A percentile compares a stretch with the other conserved stretches of the same genome.
These are phyloP conservation scores for Hyaloscypha bicolor DNA, from an alignment of 495 filamentous ascomycete genomes.

Conservation along the genomic window DNA sequence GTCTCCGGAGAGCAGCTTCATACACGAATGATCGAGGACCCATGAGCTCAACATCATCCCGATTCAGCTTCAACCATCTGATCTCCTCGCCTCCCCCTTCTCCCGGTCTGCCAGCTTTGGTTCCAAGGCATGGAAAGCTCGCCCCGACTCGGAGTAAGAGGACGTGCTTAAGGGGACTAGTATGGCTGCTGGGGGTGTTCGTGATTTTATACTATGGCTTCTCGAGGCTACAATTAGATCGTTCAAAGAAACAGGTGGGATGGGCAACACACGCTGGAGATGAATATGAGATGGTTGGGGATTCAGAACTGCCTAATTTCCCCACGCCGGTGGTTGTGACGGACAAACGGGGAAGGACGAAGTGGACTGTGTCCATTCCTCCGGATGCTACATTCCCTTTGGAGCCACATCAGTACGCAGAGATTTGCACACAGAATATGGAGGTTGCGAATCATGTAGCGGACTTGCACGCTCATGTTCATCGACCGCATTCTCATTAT, in stretches of 20 bases:
- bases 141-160: slow-evolving; percentile 45
- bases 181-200: slow-evolving; percentile 44
- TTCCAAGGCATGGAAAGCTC: slow-evolving; percentile 62
- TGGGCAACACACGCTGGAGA: slow-evolving; percentile 38
- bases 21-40: slow-evolving; percentile 38
- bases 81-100: slow-evolving; percentile 60
- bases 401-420: slow-evolving; percentile 55
- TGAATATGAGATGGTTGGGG: slow-evolving; percentile 54
- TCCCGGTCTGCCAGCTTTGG: slow-evolving; percentile 62
- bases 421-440: slow-evolving; percentile 61
- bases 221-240: slow-evolving; percentile 19
- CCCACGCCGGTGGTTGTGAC: slow-evolving; percentile 62
- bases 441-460: slow-evolving; percentile 54
- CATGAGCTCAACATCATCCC: slow-evolving; percentile 55
- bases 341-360: slow-evolving; percentile 55
- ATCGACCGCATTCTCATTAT: slow-evolving; percentile 42
- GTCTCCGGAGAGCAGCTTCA: slow-evolving; percentile 18
- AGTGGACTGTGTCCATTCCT: slow-evolving; percentile 75
- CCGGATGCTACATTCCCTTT: slow-evolving; percentile 58
- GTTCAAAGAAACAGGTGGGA: slow-evolving; percentile 32
- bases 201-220: slow-evolving; percentile 40
- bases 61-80: slow-evolving; percentile 64
- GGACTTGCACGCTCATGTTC: slow-evolving; percentile 44
- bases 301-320: slow-evolving; percentile 51
- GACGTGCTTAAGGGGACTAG: slow-evolving; percentile 46